These are phyloP conservation scores for Schizothecium vesticola DNA, from an alignment of 495 filamentous ascomycete genomes.

Conservation along the genomic window DNA sequence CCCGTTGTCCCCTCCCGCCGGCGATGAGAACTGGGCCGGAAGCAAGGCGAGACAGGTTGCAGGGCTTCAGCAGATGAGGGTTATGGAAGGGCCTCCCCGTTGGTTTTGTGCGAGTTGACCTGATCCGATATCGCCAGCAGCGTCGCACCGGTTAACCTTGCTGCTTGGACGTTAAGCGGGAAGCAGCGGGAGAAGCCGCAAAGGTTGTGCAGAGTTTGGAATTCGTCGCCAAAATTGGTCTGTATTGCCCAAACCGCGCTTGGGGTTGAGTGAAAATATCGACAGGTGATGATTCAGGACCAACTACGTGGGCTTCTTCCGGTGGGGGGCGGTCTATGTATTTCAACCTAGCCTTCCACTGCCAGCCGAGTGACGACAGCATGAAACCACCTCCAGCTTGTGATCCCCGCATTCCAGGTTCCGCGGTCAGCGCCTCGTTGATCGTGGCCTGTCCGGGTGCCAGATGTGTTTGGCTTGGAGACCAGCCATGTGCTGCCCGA, in stretches of 20 bases:
- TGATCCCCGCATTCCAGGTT: not conserved
- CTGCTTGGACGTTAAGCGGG: not conserved
- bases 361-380: not conserved
- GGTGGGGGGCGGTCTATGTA: not conserved
- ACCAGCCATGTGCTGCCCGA: slow-evolving; percentile 7
- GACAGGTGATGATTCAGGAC: not conserved
- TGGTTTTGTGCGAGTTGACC: not conserved
- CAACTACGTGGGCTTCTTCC: no score
- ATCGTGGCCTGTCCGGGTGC: slow-evolving; percentile 5
- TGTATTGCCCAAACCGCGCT: not conserved
- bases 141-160: slow-evolving; percentile 5
- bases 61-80: not conserved
- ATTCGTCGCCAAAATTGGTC: not conserved
- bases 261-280: not conserved
- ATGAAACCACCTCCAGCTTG: slow-evolving; percentile 7
- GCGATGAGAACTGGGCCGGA: not conserved
- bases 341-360: not conserved
- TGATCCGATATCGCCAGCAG: slow-evolving; percentile 8
- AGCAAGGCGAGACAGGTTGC: not conserved
- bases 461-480: not conserved
- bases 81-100: not conserved
- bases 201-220: not conserved
- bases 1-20: not conserved
- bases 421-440: not conserved
- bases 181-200: slow-evolving; percentile 1